These are phyloP conservation scores for Thermoascus crustaceus DNA, from an alignment of 2,329 filamentous ascomycete species.

Conservation along the genomic window DNA sequence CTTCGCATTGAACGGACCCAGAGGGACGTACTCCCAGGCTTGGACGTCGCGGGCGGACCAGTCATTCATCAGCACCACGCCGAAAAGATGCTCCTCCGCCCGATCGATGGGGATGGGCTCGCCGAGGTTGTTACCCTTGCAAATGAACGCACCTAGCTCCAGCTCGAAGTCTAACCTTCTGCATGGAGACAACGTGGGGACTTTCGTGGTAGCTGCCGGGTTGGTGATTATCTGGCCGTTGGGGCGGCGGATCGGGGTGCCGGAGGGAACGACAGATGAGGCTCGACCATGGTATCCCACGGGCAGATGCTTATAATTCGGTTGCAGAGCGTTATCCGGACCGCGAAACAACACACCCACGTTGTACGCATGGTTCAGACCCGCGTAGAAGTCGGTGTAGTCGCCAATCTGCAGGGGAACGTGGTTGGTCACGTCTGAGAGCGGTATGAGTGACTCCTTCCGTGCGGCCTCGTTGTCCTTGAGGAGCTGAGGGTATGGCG, in stretches of 20 bases:
- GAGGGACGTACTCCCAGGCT: conserved; percentile 73
- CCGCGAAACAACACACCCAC: conserved; percentile 66
- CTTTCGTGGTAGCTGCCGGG: conserved; percentile 52
- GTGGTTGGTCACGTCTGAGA: conserved; percentile 55
- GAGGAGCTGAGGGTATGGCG: conserved; percentile 52
- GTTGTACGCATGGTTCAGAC: conserved; percentile 68
- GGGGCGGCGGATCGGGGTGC: conserved; percentile 64
- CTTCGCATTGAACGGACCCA: conserved; percentile 77
- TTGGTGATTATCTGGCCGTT: conserved; percentile 65
- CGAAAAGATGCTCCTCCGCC: conserved; percentile 66
- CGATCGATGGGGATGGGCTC: conserved; percentile 53
- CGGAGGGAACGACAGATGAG: conserved; percentile 66
- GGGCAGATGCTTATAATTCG: conserved; percentile 73
- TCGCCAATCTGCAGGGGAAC: conserved; percentile 71
- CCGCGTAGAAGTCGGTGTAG: conserved; percentile 81
- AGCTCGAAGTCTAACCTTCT: conserved; percentile 69
- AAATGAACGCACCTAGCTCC: conserved; percentile 69
- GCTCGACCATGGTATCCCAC: conserved; percentile 75
- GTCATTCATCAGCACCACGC: conserved; percentile 75
- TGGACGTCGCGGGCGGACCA: conserved; percentile 82
- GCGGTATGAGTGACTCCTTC: conserved; percentile 50
- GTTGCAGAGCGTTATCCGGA: conserved; percentile 62
- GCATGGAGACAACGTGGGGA: conserved; percentile 56
- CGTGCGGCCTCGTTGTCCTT: conserved; percentile 54
- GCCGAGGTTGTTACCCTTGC: conserved; percentile 56